phyloP scores from a whole-genome alignment of 2,329 filamentous ascomycete genomes.

The Aquanectria penicillioides region DNA sequence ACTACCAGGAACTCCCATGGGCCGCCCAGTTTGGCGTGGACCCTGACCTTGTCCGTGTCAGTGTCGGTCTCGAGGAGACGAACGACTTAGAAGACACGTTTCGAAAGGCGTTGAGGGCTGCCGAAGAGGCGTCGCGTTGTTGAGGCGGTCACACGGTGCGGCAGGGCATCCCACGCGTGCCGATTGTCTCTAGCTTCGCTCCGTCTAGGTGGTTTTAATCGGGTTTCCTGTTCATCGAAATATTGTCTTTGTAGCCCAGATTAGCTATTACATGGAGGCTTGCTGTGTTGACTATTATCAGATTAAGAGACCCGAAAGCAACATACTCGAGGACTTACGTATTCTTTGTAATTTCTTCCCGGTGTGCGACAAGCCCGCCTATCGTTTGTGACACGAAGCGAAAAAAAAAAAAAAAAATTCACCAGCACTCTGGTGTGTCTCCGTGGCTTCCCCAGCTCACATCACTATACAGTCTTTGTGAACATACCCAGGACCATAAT shows the following conservation, averaged over 20 bases:
- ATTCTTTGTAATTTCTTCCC: no score
- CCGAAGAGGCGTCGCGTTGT: constrained; percentile 43
- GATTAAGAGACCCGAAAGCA: no score
- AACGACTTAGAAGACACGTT: constrained; percentile 72
- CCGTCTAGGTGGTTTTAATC: not conserved
- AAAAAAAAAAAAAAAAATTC: not conserved
- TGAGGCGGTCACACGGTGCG: no score
- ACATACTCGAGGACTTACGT: constrained; percentile 15
- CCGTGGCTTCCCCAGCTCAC: constrained; percentile 48
- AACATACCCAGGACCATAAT: constrained; percentile 74
- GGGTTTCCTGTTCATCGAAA: no score
- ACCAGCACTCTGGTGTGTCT: not conserved
- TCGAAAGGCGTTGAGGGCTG: constrained; percentile 73
- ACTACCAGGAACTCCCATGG: constrained; percentile 95
- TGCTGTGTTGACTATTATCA: no score
- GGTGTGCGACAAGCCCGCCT: no score
- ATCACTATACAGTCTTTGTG: constrained; percentile 69
- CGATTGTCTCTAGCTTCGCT: not conserved
- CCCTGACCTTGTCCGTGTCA: constrained; percentile 82
- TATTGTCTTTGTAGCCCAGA: no score
- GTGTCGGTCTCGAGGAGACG: constrained; percentile 87
- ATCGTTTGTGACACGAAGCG: no score
- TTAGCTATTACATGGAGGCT: no score
- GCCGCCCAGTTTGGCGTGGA: constrained; percentile 84
- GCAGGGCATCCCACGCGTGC: no score